Base-by-base conservation (phyloP, 2,329 filamentous ascomycete species). In the Colletotrichum echinochloae region DNA sequence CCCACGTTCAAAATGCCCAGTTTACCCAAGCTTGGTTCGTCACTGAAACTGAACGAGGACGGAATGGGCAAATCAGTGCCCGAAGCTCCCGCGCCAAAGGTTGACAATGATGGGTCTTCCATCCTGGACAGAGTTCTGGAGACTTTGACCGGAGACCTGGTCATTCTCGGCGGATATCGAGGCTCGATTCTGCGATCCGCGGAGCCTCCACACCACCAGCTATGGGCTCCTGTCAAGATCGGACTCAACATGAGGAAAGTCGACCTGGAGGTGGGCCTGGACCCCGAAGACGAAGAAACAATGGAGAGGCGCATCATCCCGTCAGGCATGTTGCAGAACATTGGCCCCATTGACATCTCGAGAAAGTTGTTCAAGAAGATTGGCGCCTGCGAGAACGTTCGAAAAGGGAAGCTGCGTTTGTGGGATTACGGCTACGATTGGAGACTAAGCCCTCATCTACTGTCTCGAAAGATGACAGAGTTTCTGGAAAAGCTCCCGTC, bases 341-440 rank as follows among this genome's bases (percentile, higher is more conserved):
- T 98, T 72, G 95, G 95, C 0, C 94, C 94, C 0, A 92, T 98
- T 49, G 95, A 98, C 78, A 95, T 98, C 68, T 94, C 93, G 5
- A 91, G 90, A 68, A 89, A 94, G 48, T 83, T 98, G 1, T 90
- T 98, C 80, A 95, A 93, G 77, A 90, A 92, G 65, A 80, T 97
- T 26, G 87, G 89, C 60, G 90, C 91, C 39, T 93, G 89, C 74
- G 90, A 94, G 16, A 97, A 97, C 76, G 90, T 89, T 1, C 87
- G 88, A 62, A 86, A 83, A 5, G 94, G 93, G 9, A 91, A 88
- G 72, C 83, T 98, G 7, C 87, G 94, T 56, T 88, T 97, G 0
- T 94, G 94, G 84, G 92, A 98, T 75, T 98, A 95, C 77, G 94
- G 95, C 23, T 98, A 97, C 76, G 95, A 98, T 81, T 98, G 95